Conservation (phyloP, 2,329 filamentous ascomycete species). For the Cercospora brassicicola region DNA sequence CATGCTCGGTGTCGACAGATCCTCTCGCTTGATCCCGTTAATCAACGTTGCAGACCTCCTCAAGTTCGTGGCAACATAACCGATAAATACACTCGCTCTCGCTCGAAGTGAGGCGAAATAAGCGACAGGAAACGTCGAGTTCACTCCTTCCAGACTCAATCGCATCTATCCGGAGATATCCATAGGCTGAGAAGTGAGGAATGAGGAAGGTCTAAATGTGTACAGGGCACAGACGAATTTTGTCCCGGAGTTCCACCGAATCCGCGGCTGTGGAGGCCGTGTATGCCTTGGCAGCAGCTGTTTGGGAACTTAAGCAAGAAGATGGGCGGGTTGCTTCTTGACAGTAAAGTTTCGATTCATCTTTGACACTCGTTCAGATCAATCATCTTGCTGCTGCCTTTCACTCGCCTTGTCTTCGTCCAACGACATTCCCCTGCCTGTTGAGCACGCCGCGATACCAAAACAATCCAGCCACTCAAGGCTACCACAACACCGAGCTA, state of each 20-base stretch:
- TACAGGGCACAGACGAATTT: background rate
- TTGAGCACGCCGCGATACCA: background rate
- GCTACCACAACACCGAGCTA: background rate
- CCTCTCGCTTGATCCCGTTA: no score
- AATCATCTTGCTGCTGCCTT: background rate
- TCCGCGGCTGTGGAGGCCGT: background rate
- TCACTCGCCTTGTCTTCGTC: background rate
- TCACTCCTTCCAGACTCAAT: background rate
- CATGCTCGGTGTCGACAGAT: background rate
- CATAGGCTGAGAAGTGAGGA: background rate
- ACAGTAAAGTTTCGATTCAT: background rate
- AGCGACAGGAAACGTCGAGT: background rate
- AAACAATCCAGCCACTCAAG: background rate
- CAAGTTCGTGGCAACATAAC: no score
- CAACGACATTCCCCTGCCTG: background rate
- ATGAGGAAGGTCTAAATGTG: background rate
- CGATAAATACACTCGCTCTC: background rate
- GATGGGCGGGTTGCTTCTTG: background rate
- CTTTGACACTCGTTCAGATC: conserved; percentile 1
- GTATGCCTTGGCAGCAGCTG: background rate
- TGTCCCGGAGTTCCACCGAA: conserved; percentile 5
- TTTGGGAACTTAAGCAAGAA: background rate
- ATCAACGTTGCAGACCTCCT: no score
- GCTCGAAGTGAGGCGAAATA: background rate
- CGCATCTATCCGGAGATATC: background rate